Percentiles rank a stretch among this genome's conserved stretches.
phyloP scores from a whole-genome alignment of 2,329 filamentous ascomycete genomes.

The Anisogramma anomala region DNA sequence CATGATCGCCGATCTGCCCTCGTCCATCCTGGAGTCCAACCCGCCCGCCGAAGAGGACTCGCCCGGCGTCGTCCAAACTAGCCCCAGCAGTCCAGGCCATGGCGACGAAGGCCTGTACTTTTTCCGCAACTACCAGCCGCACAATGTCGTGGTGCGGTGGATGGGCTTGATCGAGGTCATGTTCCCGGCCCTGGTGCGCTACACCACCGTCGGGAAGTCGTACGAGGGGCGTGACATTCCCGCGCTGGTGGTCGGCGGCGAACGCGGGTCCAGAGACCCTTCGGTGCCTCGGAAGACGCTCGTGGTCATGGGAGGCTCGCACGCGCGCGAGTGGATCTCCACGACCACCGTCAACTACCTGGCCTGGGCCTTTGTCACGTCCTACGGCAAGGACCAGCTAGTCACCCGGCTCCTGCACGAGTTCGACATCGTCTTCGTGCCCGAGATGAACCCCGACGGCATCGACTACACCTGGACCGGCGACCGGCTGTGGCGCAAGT shows the following conservation, averaged over 20 bases:
- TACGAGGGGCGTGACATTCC: constrained; percentile 81
- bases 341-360: constrained; percentile 84
- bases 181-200: constrained; percentile 69
- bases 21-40: constrained; percentile 66
- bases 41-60: constrained; percentile 38
- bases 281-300: constrained; percentile 57
- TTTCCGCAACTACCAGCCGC: constrained; percentile 84
- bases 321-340: constrained; percentile 94
- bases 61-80: too few species aligned
- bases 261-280: constrained; percentile 30
- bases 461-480: constrained; percentile 89
- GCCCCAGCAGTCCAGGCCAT: constrained; percentile 19
- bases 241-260: constrained; percentile 60
- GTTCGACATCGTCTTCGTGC: constrained; percentile 82
- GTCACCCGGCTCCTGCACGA: constrained; percentile 70
- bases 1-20: constrained; percentile 69
- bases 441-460: constrained; percentile 84
- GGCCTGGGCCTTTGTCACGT: constrained; percentile 76
- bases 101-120: constrained; percentile 45
- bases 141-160: constrained; percentile 66
- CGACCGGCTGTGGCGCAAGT: constrained; percentile 92
- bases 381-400: constrained; percentile 59
- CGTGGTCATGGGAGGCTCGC: constrained; percentile 72
- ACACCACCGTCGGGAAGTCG: constrained; percentile 68
- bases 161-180: constrained; percentile 82